phyloP scores from a whole-genome alignment of 78 protist species.

The Bigelowiella natans region DNA sequence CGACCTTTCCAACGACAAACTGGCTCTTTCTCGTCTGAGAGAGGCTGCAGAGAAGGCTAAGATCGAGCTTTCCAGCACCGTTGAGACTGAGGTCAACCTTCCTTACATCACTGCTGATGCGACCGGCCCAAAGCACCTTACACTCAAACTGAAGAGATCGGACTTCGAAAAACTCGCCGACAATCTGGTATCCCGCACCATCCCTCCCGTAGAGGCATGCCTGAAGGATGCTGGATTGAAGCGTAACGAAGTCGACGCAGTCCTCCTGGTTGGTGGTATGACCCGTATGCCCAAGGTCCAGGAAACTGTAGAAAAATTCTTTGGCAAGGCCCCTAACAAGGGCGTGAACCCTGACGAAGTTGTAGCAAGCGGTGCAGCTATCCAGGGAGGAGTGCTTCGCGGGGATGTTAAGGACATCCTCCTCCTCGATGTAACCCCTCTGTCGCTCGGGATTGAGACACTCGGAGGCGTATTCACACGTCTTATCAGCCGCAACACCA shows the following conservation, averaged over 20 bases:
- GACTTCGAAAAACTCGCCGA: slow-evolving; percentile 70
- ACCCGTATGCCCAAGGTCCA: slow-evolving; percentile 93
- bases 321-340: slow-evolving; percentile 73
- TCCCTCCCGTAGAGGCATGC: slow-evolving; percentile 74
- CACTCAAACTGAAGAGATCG: slow-evolving; percentile 60
- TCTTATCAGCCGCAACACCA: slow-evolving; percentile 79
- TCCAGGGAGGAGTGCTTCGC: slow-evolving; percentile 86
- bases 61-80: slow-evolving; percentile 82
- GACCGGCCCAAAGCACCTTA: slow-evolving; percentile 88
- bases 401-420: slow-evolving; percentile 77
- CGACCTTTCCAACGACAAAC: slow-evolving; percentile 60
- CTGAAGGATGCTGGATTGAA: slow-evolving; percentile 84
- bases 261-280: slow-evolving; percentile 95
- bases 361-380: slow-evolving; percentile 99
- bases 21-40: slow-evolving; percentile 89
- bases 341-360: slow-evolving; percentile 99
- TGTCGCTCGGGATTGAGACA: slow-evolving; percentile 91
- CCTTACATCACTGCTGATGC: slow-evolving; percentile 95
- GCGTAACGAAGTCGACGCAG: slow-evolving; percentile 74
- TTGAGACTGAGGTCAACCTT: slow-evolving; percentile 65
- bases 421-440: slow-evolving; percentile 88
- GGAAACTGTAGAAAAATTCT: slow-evolving; percentile 63
- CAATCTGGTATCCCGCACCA: slow-evolving; percentile 67
- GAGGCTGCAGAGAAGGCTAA: slow-evolving; percentile 98
- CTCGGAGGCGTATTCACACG: slow-evolving; percentile 81